A percentile compares a stretch with the other conserved stretches of the same genome.
Conservation (phyloP, 2,329 filamentous ascomycete genomes). For the Cladosporium sp. region DNA sequence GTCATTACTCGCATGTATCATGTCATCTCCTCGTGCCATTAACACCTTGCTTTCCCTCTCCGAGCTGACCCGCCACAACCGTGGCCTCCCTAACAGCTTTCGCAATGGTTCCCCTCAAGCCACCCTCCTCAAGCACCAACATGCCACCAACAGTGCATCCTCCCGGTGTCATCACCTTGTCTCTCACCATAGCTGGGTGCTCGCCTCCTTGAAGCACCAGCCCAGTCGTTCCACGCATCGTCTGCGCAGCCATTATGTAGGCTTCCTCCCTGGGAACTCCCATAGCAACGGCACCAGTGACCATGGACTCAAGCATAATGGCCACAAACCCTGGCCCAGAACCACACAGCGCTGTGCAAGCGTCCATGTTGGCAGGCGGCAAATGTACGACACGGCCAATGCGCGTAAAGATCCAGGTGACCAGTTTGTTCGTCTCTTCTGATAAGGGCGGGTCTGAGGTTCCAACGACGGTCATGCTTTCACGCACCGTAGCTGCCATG, state of each 20-base stretch:
- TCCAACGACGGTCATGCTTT: constrained; percentile 75
- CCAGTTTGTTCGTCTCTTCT: constrained; percentile 49
- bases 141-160: constrained; percentile 74
- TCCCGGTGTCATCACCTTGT: constrained; percentile 72
- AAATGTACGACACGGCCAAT: constrained; percentile 68
- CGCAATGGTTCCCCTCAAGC: constrained; percentile 61
- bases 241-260: constrained; percentile 72
- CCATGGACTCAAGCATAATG: constrained; percentile 67
- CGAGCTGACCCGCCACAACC: constrained; percentile 62
- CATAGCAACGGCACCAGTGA: constrained; percentile 75
- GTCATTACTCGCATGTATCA: not conserved
- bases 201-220: constrained; percentile 61
- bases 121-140: constrained; percentile 67
- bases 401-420: constrained; percentile 71
- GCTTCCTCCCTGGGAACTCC: constrained; percentile 69
- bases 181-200: constrained; percentile 68
- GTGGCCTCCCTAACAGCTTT: constrained; percentile 67
- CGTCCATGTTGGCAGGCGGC: constrained; percentile 65
- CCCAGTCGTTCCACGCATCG: constrained; percentile 67
- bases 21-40: constrained; percentile 31
- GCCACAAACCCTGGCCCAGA: constrained; percentile 73
- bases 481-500: constrained; percentile 70
- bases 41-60: constrained; percentile 48
- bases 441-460: constrained; percentile 56
- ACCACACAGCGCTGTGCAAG: constrained; percentile 67